Base-by-base conservation (phyloP, 331 rosid species). In the Malus hybrid region DNA sequence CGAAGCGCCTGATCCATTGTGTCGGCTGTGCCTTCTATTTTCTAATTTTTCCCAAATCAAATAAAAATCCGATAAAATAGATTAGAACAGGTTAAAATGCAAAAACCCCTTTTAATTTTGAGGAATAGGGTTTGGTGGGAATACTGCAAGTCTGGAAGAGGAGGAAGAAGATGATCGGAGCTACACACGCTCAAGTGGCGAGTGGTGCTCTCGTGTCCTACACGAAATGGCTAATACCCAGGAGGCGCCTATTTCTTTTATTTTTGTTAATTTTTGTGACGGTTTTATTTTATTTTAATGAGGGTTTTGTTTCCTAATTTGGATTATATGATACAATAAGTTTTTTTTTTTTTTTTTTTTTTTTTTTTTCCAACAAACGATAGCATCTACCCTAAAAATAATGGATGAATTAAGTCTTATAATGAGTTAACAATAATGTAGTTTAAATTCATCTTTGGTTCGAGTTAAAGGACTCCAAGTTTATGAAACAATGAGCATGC, bases 1-100 rank as follows among this genome's bases (percentile, higher is more conserved):
- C 98, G 99, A 83, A 95, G 93, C 68, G 94, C 99, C 97, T 92
- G 98, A 67, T 97, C 99, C 98, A 92, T 95, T 70, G 4, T 58
- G 24, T 6, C 20, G 36, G 55, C 71, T 12, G 56, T 58, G 20
- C 12, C 28, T 28, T 22, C 12, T 16, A 52, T 50, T 26, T 30
- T 32, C 24, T 8, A 24, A 24, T 29, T 7, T 28, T 14, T 28
- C n/a, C 66, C 57, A 52, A 18, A 52, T 52, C 57, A 42, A 16
- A 0, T 1, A 5, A 60, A 60, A 60, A 13, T 64, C 46, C 6
- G 68, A 10, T 32, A 16, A 64, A 1, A 64, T 64, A 18, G 20
- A 16, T 16, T 16, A 52, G 57, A 52, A 52, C 1, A 6, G 57
- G 18, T 6, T 52, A 16, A 52, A 18, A 52, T 15, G 7, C 20